Evolutionary conservation across 345 rosid genomes (phyloP).

Genomic region (Hirschfeldia incana): DNA sequence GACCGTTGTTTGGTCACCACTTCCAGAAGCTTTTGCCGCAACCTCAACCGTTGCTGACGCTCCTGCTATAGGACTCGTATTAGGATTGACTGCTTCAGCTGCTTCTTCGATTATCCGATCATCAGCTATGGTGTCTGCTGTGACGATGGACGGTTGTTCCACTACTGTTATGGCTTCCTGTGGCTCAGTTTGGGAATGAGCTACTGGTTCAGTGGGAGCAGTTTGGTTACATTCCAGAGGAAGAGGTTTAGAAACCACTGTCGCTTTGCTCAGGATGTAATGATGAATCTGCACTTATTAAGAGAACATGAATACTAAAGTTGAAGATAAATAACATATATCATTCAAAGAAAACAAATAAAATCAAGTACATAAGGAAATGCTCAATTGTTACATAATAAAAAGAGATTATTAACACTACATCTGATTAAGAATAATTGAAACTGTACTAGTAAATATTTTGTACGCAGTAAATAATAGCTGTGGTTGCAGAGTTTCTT

Average conservation of each 20-base stretch:
- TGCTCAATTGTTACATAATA: neutral
- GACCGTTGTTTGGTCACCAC: conserved; percentile 38
- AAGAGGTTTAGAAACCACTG: conserved; percentile 52
- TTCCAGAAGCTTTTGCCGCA: conserved; percentile 43
- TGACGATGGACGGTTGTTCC: conserved; percentile 19
- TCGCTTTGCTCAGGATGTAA: conserved; percentile 83
- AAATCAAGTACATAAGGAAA: neutral
- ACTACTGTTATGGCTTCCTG: conserved; percentile 21
- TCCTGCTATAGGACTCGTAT: conserved; percentile 33
- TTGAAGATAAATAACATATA: neutral
- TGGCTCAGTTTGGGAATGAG: conserved; percentile 30
- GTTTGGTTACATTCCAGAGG: conserved; percentile 29
- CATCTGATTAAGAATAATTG: too few species aligned
- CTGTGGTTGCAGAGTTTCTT: neutral
- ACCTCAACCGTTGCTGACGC: conserved; percentile 33
- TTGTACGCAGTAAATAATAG: neutral
- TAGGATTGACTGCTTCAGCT: conserved; percentile 38
- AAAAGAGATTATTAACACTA: neutral
- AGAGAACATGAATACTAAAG: neutral
- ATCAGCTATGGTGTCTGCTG: conserved; percentile 38
- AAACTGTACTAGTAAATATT: neutral
- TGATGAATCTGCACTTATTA: conserved; percentile 68
- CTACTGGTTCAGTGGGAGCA: conserved; percentile 25
- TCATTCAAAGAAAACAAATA: neutral
- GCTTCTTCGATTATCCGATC: conserved; percentile 54